Evolutionary conservation across 257 asterid genomes (phyloP), one percentile per base, ranked within the genome.

Genomic region (Ballota nigra): DNA sequence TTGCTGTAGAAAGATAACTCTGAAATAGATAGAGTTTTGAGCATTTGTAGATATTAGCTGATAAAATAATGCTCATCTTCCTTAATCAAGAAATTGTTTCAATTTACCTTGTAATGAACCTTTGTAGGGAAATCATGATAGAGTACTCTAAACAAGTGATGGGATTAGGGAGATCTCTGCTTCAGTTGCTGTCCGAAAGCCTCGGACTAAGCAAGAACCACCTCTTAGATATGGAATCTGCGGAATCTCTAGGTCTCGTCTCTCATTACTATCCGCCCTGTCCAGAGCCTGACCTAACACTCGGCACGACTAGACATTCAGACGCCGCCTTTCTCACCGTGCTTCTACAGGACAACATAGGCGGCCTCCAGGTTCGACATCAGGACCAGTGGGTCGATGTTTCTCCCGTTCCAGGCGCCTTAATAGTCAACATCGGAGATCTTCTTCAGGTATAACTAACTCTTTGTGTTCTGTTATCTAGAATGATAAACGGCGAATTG

Each of bases 321-420:
- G 88, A 87, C 78, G 55, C 62, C 45, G 69, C 72, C 36, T 87
- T 85, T 47, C 2, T 85, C 22, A 81, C 82, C 5, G 69, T 86
- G 38, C 65, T 86, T 5, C 47, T 81, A 15, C 88, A 81, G 53
- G 88, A 86, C 70, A 72, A 75, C 29, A 9, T 79, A 0, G 87
- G 85, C 1, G 89, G 89, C 51, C 83, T 86, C 36, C 92, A 86
- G 83, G 80, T 86, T 31, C 77, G 65, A n/a, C n/a, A n/a, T n/a
- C n/a, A n/a, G n/a, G n/a, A n/a, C n/a, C n/a, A n/a, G n/a, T n/a
- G n/a, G n/a, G n/a, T n/a, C n/a, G n/a, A n/a, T n/a, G n/a, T n/a
- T n/a, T n/a, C n/a, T n/a, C n/a, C n/a, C n/a, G n/a, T n/a, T n/a
- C n/a, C n/a, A n/a, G n/a, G n/a, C n/a, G n/a, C n/a, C n/a, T n/a